Conservation (phyloP, 2,329 filamentous ascomycete species). For the Clarireedia paspali region DNA sequence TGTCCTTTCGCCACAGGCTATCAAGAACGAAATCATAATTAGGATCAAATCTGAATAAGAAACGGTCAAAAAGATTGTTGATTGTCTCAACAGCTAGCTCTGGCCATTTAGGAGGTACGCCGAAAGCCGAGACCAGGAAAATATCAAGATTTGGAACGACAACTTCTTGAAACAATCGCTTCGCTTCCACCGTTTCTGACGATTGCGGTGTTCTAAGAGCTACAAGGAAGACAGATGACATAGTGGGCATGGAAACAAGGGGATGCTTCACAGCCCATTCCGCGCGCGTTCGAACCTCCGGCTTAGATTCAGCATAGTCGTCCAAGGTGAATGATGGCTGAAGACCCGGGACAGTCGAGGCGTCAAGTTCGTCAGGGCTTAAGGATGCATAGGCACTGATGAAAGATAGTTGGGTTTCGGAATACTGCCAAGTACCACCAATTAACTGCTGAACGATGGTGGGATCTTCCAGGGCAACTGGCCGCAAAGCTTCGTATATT, state of each 20-base stretch:
- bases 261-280: constrained; percentile 72
- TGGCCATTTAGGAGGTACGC: constrained; percentile 71
- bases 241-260: constrained; percentile 78
- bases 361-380: constrained; percentile 68
- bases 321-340: constrained; percentile 65
- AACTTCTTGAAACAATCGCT: constrained; percentile 58
- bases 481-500: constrained; percentile 71
- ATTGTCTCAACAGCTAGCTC: constrained; percentile 67
- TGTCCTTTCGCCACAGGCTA: constrained; percentile 86
- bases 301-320: constrained; percentile 53
- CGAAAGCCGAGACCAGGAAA: constrained; percentile 71
- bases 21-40: constrained; percentile 85
- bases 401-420: constrained; percentile 88
- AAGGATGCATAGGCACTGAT: constrained; percentile 79
- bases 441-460: constrained; percentile 86
- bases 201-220: constrained; percentile 54
- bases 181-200: constrained; percentile 55
- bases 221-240: constrained; percentile 60
- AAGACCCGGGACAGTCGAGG: constrained; percentile 75
- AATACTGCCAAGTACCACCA: constrained; percentile 81
- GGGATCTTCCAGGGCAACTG: constrained; percentile 55
- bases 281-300: constrained; percentile 51
- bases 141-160: constrained; percentile 69
- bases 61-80: constrained; percentile 72
- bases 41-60: constrained; percentile 68